These are phyloP conservation scores for Penicillium brevicompactum DNA, from an alignment of 2,329 filamentous ascomycete genomes.

Conservation along the genomic window DNA sequence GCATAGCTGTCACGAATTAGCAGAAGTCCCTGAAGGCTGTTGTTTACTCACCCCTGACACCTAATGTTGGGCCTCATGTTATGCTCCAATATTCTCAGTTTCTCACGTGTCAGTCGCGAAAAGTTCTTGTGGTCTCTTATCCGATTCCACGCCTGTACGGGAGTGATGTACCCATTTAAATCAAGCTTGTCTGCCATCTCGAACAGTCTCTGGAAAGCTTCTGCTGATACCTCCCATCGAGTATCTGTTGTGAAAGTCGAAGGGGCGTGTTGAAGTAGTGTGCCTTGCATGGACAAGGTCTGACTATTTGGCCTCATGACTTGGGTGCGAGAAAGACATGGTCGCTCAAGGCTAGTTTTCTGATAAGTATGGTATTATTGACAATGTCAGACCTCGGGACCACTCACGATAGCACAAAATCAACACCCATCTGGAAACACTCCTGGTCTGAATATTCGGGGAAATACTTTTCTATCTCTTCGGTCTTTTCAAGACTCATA, in stretches of 20 bases:
- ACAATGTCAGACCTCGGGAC: background rate
- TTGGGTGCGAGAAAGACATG: conserved; percentile 10
- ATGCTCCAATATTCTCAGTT: conserved; percentile 20
- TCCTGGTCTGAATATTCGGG: background rate
- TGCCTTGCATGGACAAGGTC: conserved; percentile 14
- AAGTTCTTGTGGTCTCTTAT: conserved; percentile 30
- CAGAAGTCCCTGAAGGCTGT: background rate
- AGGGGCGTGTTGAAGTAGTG: conserved; percentile 9
- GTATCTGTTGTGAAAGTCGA: background rate
- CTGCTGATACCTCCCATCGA: conserved; percentile 13
- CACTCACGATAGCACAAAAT: conserved; percentile 17
- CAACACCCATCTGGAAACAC: conserved; percentile 7
- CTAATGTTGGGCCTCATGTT: conserved; percentile 15
- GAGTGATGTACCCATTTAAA: conserved; percentile 33
- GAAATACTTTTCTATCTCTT: background rate
- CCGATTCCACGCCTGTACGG: conserved; percentile 40
- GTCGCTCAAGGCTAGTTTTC: conserved; percentile 8
- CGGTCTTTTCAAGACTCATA: background rate
- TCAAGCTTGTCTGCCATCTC: conserved; percentile 13
- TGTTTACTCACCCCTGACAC: conserved; percentile 17
- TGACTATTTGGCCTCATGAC: conserved; percentile 6
- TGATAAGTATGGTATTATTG: background rate
- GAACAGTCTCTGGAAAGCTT: conserved; percentile 13
- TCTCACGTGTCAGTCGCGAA: conserved; percentile 16
- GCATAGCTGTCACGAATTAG: conserved; percentile 5